phyloP scores from a whole-genome alignment of 2,329 filamentous ascomycete species.

The Chalaropsis thielavioides region DNA sequence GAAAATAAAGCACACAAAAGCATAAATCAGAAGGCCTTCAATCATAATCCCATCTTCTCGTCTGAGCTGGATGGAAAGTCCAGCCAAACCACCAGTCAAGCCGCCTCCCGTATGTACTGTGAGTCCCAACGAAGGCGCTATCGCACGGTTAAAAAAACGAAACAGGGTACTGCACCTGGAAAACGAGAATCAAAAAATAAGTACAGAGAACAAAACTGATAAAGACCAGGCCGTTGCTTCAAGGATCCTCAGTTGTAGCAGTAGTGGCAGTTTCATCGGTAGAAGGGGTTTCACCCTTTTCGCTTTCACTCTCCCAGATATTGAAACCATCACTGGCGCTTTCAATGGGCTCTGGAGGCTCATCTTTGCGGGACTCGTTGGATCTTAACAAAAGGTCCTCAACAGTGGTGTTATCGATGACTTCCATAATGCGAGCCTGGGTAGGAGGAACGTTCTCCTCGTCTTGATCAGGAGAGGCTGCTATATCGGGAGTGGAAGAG shows the following conservation, averaged over 20 bases:
- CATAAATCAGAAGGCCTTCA: not conserved
- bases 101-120: conserved; percentile 6
- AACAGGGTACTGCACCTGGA: not conserved
- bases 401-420: conserved; percentile 15
- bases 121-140: conserved; percentile 8
- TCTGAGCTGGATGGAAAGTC: not conserved
- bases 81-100: not conserved
- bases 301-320: conserved; percentile 56
- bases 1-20: not conserved
- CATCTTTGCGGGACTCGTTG: conserved; percentile 22
- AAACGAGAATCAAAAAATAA: conserved; percentile 9
- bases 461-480: not conserved
- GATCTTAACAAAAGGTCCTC: conserved; percentile 20
- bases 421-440: not conserved
- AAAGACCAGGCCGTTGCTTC: not conserved
- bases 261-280: not conserved
- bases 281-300: conserved; percentile 34
- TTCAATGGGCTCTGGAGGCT: conserved; percentile 39
- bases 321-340: conserved; percentile 48
- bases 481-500: not conserved
- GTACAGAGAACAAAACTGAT: conserved; percentile 4
- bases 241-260: not conserved
- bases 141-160: not conserved
- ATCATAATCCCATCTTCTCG: not conserved
- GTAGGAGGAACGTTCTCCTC: not conserved